phyloP scores from a whole-genome alignment of 2,329 filamentous ascomycete species.

The Epichloe sylvatica region DNA sequence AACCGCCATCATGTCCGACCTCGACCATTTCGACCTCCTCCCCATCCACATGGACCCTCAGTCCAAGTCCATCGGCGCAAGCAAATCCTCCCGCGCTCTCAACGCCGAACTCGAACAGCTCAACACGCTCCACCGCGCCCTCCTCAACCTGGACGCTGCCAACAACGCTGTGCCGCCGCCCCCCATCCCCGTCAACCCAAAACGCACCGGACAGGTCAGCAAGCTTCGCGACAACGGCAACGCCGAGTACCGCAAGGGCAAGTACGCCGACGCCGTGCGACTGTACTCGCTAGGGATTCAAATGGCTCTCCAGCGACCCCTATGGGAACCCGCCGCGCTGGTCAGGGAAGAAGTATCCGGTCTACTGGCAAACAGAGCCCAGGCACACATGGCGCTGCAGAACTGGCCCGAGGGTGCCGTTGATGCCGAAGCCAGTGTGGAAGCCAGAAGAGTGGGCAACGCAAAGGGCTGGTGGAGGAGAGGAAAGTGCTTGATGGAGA shows the following conservation, averaged over 20 bases:
- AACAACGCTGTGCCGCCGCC: conserved; percentile 59
- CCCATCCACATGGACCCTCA: conserved; percentile 69
- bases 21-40: conserved; percentile 67
- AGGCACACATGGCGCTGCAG: conserved; percentile 73
- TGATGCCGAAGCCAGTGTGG: conserved; percentile 78
- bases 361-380: conserved; percentile 75
- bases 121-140: conserved; percentile 62
- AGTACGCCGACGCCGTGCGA: conserved; percentile 60
- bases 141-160: conserved; percentile 42
- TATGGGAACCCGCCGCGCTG: conserved; percentile 76
- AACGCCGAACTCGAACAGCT: conserved; percentile 55
- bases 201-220: conserved; percentile 72
- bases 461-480: conserved; percentile 90
- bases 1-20: conserved; percentile 35
- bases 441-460: conserved; percentile 75
- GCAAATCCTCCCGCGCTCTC: conserved; percentile 35
- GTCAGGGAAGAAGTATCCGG: conserved; percentile 72
- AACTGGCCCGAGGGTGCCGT: conserved; percentile 76
- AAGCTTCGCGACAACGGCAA: conserved; percentile 89
- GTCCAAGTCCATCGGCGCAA: conserved; percentile 55
- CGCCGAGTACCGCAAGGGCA: conserved; percentile 63
- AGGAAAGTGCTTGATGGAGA: conserved; percentile 76
- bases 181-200: conserved; percentile 82
- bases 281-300: conserved; percentile 78
- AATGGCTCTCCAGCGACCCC: conserved; percentile 70